phyloP scores from a whole-genome alignment of 1,284 basidiomycete species.

The Paramarasmius palmivorus region DNA sequence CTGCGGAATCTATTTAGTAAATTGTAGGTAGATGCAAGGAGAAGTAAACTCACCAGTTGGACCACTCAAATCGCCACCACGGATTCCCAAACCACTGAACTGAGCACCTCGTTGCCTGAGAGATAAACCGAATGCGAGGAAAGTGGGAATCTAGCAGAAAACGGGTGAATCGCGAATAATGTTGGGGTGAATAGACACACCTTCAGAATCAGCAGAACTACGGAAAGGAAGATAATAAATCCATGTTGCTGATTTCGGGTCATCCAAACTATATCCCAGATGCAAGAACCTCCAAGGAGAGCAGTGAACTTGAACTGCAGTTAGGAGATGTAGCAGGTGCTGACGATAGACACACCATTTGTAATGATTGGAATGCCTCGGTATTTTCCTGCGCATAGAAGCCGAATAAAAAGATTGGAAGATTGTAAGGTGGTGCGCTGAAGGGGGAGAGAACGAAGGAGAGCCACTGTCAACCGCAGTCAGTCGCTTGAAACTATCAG shows the following conservation, averaged over 20 bases:
- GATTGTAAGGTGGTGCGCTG: slow-evolving; percentile 46
- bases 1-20: slow-evolving; percentile 34
- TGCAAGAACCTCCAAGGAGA: slow-evolving; percentile 55
- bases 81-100: slow-evolving; percentile 57
- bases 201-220: slow-evolving; percentile 69
- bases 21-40: neutral
- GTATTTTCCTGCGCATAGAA: slow-evolving; percentile 65
- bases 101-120: slow-evolving; percentile 66
- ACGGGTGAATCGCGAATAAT: slow-evolving; percentile 1
- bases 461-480: slow-evolving; percentile 37
- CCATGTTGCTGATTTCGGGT: slow-evolving; percentile 52
- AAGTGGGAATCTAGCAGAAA: slow-evolving; percentile 55
- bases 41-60: slow-evolving; percentile 53
- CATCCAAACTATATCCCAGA: slow-evolving; percentile 77
- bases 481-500: too few relatives aligned
- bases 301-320: slow-evolving; percentile 56
- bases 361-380: slow-evolving; percentile 63
- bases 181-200: slow-evolving; percentile 29
- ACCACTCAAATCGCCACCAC: slow-evolving; percentile 53
- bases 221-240: slow-evolving; percentile 54
- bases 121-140: slow-evolving; percentile 52
- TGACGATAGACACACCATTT: slow-evolving; percentile 41
- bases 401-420: slow-evolving; percentile 76
- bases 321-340: neutral
- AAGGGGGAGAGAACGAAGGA: slow-evolving; percentile 55